Conservation (phyloP, 768 basidiomycete species). For the Boletus sp. region DNA sequence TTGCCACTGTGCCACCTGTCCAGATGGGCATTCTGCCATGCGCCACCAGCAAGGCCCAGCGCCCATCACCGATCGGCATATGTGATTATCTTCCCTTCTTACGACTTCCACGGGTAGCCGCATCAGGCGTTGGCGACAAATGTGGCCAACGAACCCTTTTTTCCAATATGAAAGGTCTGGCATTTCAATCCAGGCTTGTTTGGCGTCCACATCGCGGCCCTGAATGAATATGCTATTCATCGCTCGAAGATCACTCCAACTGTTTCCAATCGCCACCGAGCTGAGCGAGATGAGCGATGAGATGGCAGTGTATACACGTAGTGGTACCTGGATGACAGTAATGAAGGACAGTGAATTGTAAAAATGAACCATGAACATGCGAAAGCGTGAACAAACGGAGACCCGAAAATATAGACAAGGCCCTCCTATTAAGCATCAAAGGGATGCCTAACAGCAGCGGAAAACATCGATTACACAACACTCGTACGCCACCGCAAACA, state of each 20-base stretch:
- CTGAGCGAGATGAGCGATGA: conserved; percentile 6
- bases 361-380: conserved; percentile 20
- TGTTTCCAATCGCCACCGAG: conserved; percentile 1
- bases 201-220: conserved; percentile 7
- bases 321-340: conserved; percentile 27
- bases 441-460: conserved; percentile 19
- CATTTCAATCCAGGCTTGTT: conserved; percentile 10
- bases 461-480: conserved; percentile 23
- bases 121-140: conserved; percentile 18
- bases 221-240: conserved; percentile 3
- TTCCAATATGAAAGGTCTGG: background rate
- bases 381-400: conserved; percentile 5
- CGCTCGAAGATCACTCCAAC: background rate
- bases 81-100: conserved; percentile 13
- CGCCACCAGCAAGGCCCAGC: conserved; percentile 19
- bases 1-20: conserved; percentile 20
- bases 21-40: conserved; percentile 16
- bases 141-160: conserved; percentile 15
- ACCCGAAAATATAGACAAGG: conserved; percentile 20
- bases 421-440: conserved; percentile 15
- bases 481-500: conserved; percentile 18
- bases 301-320: conserved; percentile 22
- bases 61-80: conserved; percentile 3
- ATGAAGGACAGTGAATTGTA: conserved; percentile 26
- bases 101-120: conserved; percentile 3